Base-by-base conservation (phyloP, 2,329 filamentous ascomycete genomes). In the Zarea fungicola region DNA sequence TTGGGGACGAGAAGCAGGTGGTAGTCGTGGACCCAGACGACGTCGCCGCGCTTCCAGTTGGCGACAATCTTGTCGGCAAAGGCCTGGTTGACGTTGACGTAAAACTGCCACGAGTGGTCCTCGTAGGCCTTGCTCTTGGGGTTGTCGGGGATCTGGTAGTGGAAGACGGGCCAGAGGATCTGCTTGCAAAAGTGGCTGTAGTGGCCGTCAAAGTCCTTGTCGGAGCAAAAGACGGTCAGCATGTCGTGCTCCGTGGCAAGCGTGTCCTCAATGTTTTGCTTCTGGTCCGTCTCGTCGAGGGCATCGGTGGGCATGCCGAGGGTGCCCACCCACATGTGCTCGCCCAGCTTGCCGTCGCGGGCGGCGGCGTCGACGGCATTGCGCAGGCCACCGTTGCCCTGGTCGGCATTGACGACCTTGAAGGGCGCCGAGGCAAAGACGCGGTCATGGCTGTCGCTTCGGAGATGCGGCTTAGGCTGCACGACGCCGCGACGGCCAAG, bases 51-150 rank as follows among this genome's bases (percentile, higher is more conserved):
- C 73, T 96, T 96, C 84, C 92, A 97, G 68, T 91, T 89, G 65
- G 85, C 85, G 41, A 95, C 76, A 51, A 97, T 90, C 63, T 85
- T 85, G 64, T 96, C 87, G 26, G 92, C 92, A 68, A 97, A 96
- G 3, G 86, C 89, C 65, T 93, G 86, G 70, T 96, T 96, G 62
- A 96, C 79, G 47, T 88, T 89, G 62, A 90, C 86, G 60, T 97
- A 97, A 72, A 89, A 95, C 57, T 90, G 80, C 89, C 91, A 97
- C 0, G 91, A 96, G 67, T 97, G 91, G 58, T 97, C 92, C 65
- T 95, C 87, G 65, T 96, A 97, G 0, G 92, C 92, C 67, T 97
- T 97, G 80, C 90, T 96, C 76, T 96, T 96, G 22, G 92, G 92
- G 63, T 95, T 95, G 64, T 97, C 93, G 0, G 92, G 93, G 52